Conservation (phyloP, 305 asterid genomes). For the Fraxinus velutina region DNA sequence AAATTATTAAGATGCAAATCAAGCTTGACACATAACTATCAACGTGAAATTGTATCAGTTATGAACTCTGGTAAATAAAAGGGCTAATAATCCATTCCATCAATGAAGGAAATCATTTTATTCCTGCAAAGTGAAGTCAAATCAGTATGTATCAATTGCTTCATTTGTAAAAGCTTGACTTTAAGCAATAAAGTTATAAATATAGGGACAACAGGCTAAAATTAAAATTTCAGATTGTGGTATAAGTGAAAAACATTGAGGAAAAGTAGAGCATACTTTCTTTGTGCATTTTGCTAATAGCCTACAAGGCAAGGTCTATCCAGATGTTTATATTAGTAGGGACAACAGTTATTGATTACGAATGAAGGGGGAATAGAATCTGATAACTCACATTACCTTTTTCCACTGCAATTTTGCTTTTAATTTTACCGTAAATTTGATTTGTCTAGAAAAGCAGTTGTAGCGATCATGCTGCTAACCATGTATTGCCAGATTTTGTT, state of each 20-base stretch:
- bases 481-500: neutral
- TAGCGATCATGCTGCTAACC: neutral
- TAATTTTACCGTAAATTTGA: neutral
- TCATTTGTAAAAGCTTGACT: neutral
- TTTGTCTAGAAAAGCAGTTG: neutral
- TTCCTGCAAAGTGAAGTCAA: neutral
- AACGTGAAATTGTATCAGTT: neutral
- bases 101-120: neutral
- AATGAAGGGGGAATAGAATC: neutral
- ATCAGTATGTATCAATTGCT: neutral
- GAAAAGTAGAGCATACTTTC: neutral
- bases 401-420: neutral
- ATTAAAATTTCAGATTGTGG: neutral
- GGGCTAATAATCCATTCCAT: neutral
- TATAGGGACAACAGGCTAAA: neutral
- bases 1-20: neutral
- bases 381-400: neutral
- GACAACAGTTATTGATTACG: neutral
- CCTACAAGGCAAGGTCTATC: neutral
- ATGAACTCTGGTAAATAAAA: neutral
- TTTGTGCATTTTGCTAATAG: neutral
- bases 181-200: neutral
- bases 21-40: neutral
- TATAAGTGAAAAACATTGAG: neutral
- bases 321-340: neutral